phyloP scores from a whole-genome alignment of 139 green algal genomes.

The Coelastrella sp. region DNA sequence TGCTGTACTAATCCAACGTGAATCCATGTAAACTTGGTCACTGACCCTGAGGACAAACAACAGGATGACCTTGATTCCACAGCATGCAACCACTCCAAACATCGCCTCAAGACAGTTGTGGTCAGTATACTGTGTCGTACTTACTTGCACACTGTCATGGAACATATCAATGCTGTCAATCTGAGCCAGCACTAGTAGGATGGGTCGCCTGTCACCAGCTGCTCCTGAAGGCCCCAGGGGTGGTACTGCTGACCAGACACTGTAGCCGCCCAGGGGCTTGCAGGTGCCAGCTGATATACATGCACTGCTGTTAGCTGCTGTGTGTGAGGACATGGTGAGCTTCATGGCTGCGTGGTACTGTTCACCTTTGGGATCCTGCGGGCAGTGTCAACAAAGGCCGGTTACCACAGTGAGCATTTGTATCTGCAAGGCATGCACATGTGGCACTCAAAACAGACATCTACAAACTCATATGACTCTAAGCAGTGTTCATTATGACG shows the following conservation, averaged over 20 bases:
- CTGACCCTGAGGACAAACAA: too few species aligned
- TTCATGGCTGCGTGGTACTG: conserved; percentile 64
- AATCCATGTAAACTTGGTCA: too few species aligned
- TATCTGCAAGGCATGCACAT: neutral
- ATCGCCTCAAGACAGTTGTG: too few species aligned
- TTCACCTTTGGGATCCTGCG: neutral
- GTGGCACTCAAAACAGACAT: too few species aligned
- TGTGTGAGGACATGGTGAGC: conserved; percentile 59
- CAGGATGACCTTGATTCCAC: too few species aligned
- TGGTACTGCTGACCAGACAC: conserved; percentile 74
- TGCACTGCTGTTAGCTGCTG: conserved; percentile 53
- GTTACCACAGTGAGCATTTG: neutral
- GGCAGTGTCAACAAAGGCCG: neutral
- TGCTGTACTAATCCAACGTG: too few species aligned
- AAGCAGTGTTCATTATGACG: too few species aligned
- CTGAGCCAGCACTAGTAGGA: conserved; percentile 67
- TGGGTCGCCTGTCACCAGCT: neutral
- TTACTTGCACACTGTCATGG: conserved; percentile 64
- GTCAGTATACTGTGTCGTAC: too few species aligned
- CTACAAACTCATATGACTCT: too few species aligned
- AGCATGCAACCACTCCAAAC: too few species aligned
- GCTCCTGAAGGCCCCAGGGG: conserved; percentile 53
- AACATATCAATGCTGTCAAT: conserved; percentile 72
- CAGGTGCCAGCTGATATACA: conserved; percentile 69
- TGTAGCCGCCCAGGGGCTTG: conserved; percentile 81